Base-by-base conservation (phyloP, 1,139 yeast species). In the Diutina ranongensis region DNA sequence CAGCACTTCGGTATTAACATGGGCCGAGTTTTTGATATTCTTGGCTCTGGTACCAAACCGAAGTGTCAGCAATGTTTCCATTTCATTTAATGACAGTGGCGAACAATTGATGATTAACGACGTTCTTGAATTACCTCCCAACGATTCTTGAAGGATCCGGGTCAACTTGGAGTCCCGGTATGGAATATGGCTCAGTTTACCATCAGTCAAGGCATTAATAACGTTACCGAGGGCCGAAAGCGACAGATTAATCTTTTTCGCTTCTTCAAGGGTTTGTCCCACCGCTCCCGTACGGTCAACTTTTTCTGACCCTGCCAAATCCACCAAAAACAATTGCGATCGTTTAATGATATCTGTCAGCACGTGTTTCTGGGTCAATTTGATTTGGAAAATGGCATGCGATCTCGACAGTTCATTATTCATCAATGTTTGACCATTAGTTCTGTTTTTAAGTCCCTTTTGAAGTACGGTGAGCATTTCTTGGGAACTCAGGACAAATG, bases 161-260 rank as follows among this genome's bases (percentile, higher is more conserved):
- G 97, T 87, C 46, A 89, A 68, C 55, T 88, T 88, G 4, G 95
- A 86, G 60, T 89, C 95, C 53, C 97, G 65, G 55, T 85, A 86
- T 0, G 94, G 94, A 4, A 83, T 66, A 59, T 83, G 87, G 1
- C 76, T 66, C 2, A 80, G 67, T 52, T 72, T 77, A 3, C 80
- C 75, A 54, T 83, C 94, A 0, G 94, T 82, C 46, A 88, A 68
- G 0, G 92, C 76, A 54, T 84, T 80, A 45, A 87, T 85, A 16
- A 87, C 95, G 61, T 81, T 80, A 1, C 95, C 95, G 47, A 88
- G 67, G 0, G 89, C 74, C 3, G 88, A 78, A 44, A 88, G 69
- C 0, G 94, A 84, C 45, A 80, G 74, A 62, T 87, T 88, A 55
- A 87, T 84, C 53, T 83, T 85, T 55, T 83, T 83, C 0, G 95